Percentiles rank a stretch among this genome's conserved stretches.
Conservation (phyloP, 768 basidiomycete genomes). For the Phaeotremella skinneri region DNA sequence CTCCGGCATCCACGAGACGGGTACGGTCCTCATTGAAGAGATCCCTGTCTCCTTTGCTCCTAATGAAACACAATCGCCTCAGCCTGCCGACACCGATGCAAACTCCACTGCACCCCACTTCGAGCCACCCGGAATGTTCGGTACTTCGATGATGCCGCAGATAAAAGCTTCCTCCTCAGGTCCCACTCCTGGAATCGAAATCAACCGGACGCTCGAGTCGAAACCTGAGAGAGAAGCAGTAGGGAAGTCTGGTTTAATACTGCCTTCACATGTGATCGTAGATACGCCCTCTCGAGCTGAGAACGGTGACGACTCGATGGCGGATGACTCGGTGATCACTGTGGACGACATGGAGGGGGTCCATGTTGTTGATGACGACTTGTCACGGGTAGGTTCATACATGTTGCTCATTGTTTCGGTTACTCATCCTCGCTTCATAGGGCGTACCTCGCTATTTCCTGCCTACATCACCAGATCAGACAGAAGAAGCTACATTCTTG, state of each 20-base stretch:
- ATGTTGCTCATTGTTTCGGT: background rate
- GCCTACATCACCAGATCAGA: constrained; percentile 14
- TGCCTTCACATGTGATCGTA: constrained; percentile 35
- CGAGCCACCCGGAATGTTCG: constrained; percentile 23
- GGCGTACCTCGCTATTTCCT: constrained; percentile 40
- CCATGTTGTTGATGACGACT: constrained; percentile 40
- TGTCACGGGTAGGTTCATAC: constrained; percentile 23
- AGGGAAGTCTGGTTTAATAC: constrained; percentile 8
- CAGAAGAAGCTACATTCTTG: constrained; percentile 38
- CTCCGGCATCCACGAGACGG: background rate
- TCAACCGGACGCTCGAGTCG: background rate
- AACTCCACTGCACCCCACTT: constrained; percentile 12
- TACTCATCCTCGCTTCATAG: constrained; percentile 9
- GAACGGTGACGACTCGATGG: constrained; percentile 7
- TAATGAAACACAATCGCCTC: background rate
- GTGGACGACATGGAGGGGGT: constrained; percentile 38
- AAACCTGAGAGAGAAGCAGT: background rate
- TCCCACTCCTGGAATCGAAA: no score
- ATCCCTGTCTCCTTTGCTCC: background rate
- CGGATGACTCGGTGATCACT: constrained; percentile 1
- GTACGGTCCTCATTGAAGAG: background rate
- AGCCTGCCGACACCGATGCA: background rate
- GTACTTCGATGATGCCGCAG: constrained; percentile 15
- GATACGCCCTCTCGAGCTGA: constrained; percentile 9
- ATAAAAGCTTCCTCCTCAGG: background rate